Evolutionary conservation across 2,329 filamentous ascomycete species (phyloP), one percentile per base, ranked within the genome.

Genomic region (Eurotiales sp.): DNA sequence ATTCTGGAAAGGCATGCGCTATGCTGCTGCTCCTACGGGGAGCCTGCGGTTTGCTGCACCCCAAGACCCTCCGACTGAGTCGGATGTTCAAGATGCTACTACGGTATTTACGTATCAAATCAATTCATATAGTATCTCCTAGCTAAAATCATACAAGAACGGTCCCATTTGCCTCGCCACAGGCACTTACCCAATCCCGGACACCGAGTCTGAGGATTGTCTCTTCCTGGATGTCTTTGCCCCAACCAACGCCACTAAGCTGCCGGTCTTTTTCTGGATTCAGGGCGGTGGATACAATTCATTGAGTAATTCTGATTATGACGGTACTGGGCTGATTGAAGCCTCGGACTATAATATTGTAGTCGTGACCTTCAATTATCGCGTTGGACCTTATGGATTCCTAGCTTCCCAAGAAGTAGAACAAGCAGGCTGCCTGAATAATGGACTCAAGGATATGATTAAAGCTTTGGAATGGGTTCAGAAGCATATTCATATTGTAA

Each of bases 1-100:
- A 2, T 77, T 85, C 65, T 92, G 86, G 86, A 76, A 88, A 7
- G 88, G 87, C 1, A 81, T 93, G 56, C 81, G 86, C 39, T 93
- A 83, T 71, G 88, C 87, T 1, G 83, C 85, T 4, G 75, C 87
- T 12, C 88, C 88, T 0, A 51, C 86, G 2, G 85, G 83, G 1
- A 59, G 79, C 5, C 64, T 88, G 54, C 78, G 88, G 17, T 92
- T 90, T 62, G 73, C 77, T 48, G 81, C 83, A 11, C 86, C 88
- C 0, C 72, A 78, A 59, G 83, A 88, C 63, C 87, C 87, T 2
- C 56, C 69, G 0, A 58, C 64, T 1, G 69, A 73, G 15, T 53
- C 67, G 2, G 72, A 69, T 1, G 62, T 80, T 3, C 77, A 82
- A 51, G 60, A 74, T 50, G 86, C 86, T 17, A 72, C 74, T n/a